These are phyloP conservation scores for Calonectria multiphialidica DNA, from an alignment of 2,329 filamentous ascomycete species.

Conservation along the genomic window DNA sequence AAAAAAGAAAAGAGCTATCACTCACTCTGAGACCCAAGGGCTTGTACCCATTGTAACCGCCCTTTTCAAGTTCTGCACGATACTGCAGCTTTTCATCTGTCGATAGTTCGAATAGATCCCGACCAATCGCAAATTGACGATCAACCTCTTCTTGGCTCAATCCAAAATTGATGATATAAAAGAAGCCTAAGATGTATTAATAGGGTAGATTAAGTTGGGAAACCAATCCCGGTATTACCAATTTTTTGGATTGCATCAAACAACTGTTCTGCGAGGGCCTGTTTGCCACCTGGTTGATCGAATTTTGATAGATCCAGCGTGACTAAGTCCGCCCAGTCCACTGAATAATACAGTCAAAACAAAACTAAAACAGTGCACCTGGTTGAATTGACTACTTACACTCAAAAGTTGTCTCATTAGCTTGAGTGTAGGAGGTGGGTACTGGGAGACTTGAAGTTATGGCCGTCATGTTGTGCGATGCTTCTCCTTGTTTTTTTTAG, in stretches of 20 bases:
- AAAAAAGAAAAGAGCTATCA: no score
- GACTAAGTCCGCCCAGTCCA: not conserved
- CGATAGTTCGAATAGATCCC: constrained; percentile 63
- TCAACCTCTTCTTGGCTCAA: constrained; percentile 69
- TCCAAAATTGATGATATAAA: constrained; percentile 72
- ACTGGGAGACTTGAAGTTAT: not conserved
- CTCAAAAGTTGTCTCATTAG: not conserved
- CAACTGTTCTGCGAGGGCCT: not conserved
- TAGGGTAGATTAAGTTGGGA: not conserved
- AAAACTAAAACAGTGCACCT: not conserved
- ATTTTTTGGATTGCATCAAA: not conserved
- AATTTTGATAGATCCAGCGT: not conserved
- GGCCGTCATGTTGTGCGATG: not conserved
- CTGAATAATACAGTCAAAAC: not conserved
- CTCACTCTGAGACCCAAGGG: constrained; percentile 54
- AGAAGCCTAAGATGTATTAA: constrained; percentile 53
- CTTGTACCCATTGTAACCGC: constrained; percentile 68
- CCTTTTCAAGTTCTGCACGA: constrained; percentile 56
- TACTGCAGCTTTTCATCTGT: constrained; percentile 71
- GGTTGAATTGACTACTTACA: not conserved
- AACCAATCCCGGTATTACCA: not conserved
- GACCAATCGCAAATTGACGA: constrained; percentile 68
- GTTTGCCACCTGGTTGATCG: not conserved
- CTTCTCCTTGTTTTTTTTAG: not conserved
- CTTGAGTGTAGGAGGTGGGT: not conserved